These are phyloP conservation scores for Tuber borchii DNA, from an alignment of 495 filamentous ascomycete species.

Conservation along the genomic window DNA sequence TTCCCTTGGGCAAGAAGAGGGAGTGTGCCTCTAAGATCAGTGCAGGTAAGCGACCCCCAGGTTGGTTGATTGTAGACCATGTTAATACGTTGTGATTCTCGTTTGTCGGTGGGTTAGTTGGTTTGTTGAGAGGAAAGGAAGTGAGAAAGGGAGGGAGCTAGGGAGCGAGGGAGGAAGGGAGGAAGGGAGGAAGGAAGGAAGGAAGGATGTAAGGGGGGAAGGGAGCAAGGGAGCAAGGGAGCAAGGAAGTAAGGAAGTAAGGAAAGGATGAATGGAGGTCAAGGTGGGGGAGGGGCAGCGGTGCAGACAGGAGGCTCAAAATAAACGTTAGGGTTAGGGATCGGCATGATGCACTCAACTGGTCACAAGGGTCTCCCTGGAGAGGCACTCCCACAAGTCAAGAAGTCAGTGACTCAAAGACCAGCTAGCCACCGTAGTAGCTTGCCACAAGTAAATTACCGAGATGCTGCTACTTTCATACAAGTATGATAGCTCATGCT, in stretches of 20 bases:
- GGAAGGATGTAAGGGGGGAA: neutral
- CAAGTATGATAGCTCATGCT: neutral
- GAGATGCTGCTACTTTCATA: neutral
- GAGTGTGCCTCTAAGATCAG: slow-evolving; percentile 52
- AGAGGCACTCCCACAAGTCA: neutral
- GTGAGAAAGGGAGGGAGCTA: neutral
- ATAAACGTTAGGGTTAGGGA: neutral
- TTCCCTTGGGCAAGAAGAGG: slow-evolving; percentile 62
- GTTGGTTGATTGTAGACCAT: neutral
- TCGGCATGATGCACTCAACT: neutral
- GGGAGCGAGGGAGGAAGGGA: neutral
- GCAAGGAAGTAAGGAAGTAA: neutral
- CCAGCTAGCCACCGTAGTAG: neutral
- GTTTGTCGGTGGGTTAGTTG: neutral
- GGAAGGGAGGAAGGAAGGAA: neutral
- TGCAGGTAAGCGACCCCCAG: slow-evolving; percentile 46
- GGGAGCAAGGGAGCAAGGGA: neutral
- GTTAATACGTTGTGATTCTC: neutral
- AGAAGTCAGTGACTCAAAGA: neutral
- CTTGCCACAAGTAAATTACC: neutral
- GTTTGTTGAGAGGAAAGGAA: neutral
- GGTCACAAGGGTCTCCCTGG: neutral
- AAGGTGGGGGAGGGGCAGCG: slow-evolving; percentile 3
- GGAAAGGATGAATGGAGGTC: neutral
- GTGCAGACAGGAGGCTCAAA: neutral